phyloP scores from a whole-genome alignment of 495 filamentous ascomycete genomes.

The Aspergillus carlsbadensis region DNA sequence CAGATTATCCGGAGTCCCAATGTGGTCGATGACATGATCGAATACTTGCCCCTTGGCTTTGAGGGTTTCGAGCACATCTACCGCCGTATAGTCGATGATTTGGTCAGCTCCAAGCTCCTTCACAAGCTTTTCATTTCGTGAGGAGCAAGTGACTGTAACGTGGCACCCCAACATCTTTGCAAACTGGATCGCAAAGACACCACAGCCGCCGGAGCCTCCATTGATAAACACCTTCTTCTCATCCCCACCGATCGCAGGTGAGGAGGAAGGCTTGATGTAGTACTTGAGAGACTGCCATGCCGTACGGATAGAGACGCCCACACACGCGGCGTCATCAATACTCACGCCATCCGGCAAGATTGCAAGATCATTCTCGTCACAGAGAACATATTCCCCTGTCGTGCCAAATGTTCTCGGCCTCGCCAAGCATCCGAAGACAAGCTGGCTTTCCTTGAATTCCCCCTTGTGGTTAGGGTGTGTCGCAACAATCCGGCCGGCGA shows the following conservation, averaged over 20 bases:
- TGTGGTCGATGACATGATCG: slow-evolving; percentile 61
- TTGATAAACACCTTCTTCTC: slow-evolving; percentile 62
- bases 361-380: slow-evolving; percentile 22
- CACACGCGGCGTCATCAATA: slow-evolving; percentile 46
- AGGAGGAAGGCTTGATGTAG: slow-evolving; percentile 37
- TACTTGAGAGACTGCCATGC: slow-evolving; percentile 60
- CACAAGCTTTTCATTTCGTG: slow-evolving; percentile 56
- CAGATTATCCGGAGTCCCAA: slow-evolving; percentile 48
- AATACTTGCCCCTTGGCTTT: slow-evolving; percentile 51
- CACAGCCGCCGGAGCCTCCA: slow-evolving; percentile 63
- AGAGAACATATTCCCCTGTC: slow-evolving; percentile 52
- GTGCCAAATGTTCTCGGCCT: slow-evolving; percentile 48
- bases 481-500: slow-evolving; percentile 57
- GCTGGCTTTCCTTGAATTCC: slow-evolving; percentile 46
- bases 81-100: slow-evolving; percentile 65
- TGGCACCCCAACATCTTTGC: slow-evolving; percentile 64
- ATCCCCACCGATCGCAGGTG: background rate
- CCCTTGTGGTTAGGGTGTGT: slow-evolving; percentile 28
- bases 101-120: slow-evolving; percentile 63
- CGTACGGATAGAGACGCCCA: slow-evolving; percentile 57
- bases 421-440: slow-evolving; percentile 54
- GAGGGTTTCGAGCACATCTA: slow-evolving; percentile 49
- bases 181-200: slow-evolving; percentile 63
- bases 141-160: slow-evolving; percentile 61
- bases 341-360: slow-evolving; percentile 51